Evolutionary conservation across 2,329 filamentous ascomycete species (phyloP).

Genomic region (Penicillium aurantiogriseum): DNA sequence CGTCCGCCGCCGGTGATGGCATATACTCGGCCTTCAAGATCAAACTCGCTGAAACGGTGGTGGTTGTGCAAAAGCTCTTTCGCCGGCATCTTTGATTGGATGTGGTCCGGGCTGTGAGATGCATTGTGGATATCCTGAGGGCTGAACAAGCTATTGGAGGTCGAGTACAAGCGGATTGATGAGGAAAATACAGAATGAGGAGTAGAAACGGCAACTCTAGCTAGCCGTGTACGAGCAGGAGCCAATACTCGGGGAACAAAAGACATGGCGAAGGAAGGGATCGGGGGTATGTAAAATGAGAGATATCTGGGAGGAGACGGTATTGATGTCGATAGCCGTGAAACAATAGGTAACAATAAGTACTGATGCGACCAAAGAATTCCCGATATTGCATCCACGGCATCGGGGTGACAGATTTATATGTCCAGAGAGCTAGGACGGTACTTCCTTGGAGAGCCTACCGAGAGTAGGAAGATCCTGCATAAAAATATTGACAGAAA

Average conservation of each 20-base stretch:
- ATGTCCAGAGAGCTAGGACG: slow-evolving; percentile 14
- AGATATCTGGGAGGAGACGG: not conserved
- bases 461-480: slow-evolving; percentile 17
- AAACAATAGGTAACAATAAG: not conserved
- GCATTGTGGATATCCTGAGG: slow-evolving; percentile 16
- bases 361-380: not conserved
- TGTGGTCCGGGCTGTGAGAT: slow-evolving; percentile 27
- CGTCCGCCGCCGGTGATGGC: slow-evolving; percentile 46
- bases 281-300: not conserved
- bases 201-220: slow-evolving; percentile 1
- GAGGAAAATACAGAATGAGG: slow-evolving; percentile 8
- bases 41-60: slow-evolving; percentile 44
- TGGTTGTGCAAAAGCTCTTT: slow-evolving; percentile 23
- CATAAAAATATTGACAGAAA: slow-evolving; percentile 4
- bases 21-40: slow-evolving; percentile 42
- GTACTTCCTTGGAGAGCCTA: slow-evolving; percentile 18
- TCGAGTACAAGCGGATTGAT: slow-evolving; percentile 23
- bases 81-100: slow-evolving; percentile 32
- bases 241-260: slow-evolving; percentile 10
- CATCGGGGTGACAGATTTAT: slow-evolving; percentile 22
- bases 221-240: slow-evolving; percentile 15
- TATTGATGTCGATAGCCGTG: not conserved
- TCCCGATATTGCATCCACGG: not conserved
- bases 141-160: slow-evolving; percentile 14
- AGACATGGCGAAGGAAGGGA: slow-evolving; percentile 12